Base-by-base conservation (phyloP, 805 yeast species). In the Metschnikowia gruessii region DNA sequence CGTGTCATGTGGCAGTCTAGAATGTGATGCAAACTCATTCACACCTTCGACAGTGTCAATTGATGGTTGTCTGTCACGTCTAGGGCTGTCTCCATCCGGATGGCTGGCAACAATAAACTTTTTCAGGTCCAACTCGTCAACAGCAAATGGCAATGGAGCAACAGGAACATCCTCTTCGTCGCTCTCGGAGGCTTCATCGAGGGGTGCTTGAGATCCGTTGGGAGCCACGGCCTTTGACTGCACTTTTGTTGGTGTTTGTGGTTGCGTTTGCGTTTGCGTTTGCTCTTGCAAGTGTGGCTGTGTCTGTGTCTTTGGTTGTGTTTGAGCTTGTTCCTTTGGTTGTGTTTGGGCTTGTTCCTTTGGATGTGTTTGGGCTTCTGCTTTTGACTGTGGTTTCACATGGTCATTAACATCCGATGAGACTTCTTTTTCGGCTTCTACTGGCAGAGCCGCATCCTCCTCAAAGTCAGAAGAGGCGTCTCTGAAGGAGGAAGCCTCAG, bases 91-190 rank as follows among this genome's bases (percentile, higher is more conserved):
- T 13, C 40, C 46, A n/a, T 43, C 17, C 10, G 36, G 40, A 16
- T 37, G 42, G 9, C 33, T 37, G 18, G 43, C 29, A n/a, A 24
- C 40, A 5, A 28, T 36, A 29, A 38, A 24, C 15, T 53, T 44
- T 44, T 53, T 53, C 46, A 51, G 52, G 16, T 60, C 63, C 26
- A 57, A 43, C 33, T 61, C 65, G 41, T 62, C 65, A 22, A 60
- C 65, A 12, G 46, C 56, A 22, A 50, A 46, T 8, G 60, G 55
- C 15, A 51, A 52, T 6, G 55, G 48, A 7, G 39, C 48, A 19
- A 54, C 45, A 3, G 63, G 61, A n/a, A 53, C 63, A 24, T 54
- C 65, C 39, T 52, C 60, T 24, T 57, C 63, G 3, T 51, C 57
- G 9, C 33, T 30, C 9, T 40, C 45, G 15, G 29, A 39, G 36